Base-by-base conservation (phyloP, 305 asterid genomes). In the Rubia peregrina region DNA sequence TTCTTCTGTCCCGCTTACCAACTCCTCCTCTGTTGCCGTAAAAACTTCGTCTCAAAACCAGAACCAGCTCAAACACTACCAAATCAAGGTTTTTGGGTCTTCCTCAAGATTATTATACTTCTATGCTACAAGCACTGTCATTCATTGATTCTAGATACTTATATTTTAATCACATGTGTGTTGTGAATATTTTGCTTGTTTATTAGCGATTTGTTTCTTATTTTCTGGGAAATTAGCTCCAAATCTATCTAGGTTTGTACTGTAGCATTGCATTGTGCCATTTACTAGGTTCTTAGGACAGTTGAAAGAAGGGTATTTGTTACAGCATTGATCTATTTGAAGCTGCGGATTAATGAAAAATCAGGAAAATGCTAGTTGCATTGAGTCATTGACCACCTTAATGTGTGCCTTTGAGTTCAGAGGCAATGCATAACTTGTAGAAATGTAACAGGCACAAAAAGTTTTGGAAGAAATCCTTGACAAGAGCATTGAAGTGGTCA, bases 11-110 rank as follows among this genome's bases (percentile, higher is more conserved):
- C 73, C 87, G 65, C 65, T 61, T 69, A 41, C 69, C 33, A 64
- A 43, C 49, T 8, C 8, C 46, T 0, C 43, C n/a, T 43, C 49
- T 33, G 22, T 17, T 24, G 21, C n/a, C 4, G 14, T 17, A 2
- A 64, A 40, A 38, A 40, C 22, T 21, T 73, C 67, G 46, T 33
- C 38, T 46, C 81, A 17, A 30, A 84, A 90, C 41, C 84, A 64
- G 74, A 82, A 64, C n/a, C 69, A 65, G 36, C 53, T 85, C 75
- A 90, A 88, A 75, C 90, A 76, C 75, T 86, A 88, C 84, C 98
- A 90, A 80, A 74, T 90, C 73, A 89, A 89, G 94, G 98, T 87
- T 51, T 5, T 17, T 30, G 69, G 48, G 26, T 43, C 33, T 60
- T 51, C 42, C 43, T 59, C 43, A 63, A 33, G 24, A 21, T 9